phyloP scores from a whole-genome alignment of 192 early-diverging fungal genomes.

The Chytriomyces sp. region DNA sequence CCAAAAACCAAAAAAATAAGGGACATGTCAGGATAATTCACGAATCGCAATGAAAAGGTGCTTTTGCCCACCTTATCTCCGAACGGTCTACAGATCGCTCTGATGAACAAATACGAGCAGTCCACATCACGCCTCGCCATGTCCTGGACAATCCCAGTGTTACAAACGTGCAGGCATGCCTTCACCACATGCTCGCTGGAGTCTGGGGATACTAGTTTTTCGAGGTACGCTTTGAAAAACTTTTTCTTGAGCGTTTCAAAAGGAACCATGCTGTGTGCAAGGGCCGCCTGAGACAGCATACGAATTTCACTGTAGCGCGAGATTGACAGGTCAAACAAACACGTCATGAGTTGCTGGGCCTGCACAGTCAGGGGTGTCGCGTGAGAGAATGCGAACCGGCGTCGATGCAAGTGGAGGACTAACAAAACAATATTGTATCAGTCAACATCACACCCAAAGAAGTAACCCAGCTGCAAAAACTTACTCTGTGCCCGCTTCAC shows the following conservation, averaged over 20 bases:
- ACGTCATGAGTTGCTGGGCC: constrained; percentile 2
- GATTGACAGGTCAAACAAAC: constrained; percentile 55
- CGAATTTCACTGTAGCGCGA: constrained; percentile 47
- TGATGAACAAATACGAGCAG: constrained; percentile 60
- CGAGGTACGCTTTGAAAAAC: constrained; percentile 1
- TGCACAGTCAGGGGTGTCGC: constrained; percentile 6
- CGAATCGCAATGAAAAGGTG: neutral
- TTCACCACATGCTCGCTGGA: constrained; percentile 66
- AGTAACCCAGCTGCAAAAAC: neutral
- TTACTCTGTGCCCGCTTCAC: constrained; percentile 31
- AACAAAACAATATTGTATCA: neutral
- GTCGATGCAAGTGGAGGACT: constrained; percentile 24
- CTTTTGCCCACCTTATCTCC: constrained; percentile 61
- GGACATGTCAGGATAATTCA: neutral
- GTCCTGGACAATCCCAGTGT: constrained; percentile 53
- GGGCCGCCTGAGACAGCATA: constrained; percentile 37
- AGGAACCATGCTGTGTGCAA: constrained; percentile 37
- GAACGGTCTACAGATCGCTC: constrained; percentile 59
- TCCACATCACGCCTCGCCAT: constrained; percentile 62
- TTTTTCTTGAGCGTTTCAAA: constrained; percentile 52
- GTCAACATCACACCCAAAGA: neutral
- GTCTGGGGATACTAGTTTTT: constrained; percentile 42
- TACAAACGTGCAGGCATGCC: constrained; percentile 63
- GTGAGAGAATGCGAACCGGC: constrained; percentile 15
- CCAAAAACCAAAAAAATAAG: neutral